These are phyloP conservation scores for Boechera divaricarpa DNA, from an alignment of 345 rosid species.

Conservation along the genomic window DNA sequence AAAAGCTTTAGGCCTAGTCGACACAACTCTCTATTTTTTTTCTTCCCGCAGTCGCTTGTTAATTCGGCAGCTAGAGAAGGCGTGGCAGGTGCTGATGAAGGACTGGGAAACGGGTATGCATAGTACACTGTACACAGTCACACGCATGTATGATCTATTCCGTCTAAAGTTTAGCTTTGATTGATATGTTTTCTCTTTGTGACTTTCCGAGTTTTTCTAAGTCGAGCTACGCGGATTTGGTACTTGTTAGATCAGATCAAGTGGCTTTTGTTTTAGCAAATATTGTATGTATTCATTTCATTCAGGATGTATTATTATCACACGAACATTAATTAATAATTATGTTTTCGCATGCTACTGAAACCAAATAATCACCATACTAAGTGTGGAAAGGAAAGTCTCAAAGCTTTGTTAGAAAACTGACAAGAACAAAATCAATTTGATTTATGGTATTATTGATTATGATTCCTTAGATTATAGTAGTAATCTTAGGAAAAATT, in stretches of 20 bases:
- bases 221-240: neutral
- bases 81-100: conserved; percentile 33
- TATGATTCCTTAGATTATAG: too few species aligned
- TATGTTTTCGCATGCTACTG: too few species aligned
- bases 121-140: conserved; percentile 5
- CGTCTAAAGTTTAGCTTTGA: conserved; percentile 11
- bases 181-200: neutral
- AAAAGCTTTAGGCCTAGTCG: neutral
- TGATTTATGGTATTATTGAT: too few species aligned
- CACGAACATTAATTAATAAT: too few species aligned
- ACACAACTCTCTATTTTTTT: conserved; percentile 2
- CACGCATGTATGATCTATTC: conserved; percentile 30
- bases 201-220: neutral
- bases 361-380: too few species aligned
- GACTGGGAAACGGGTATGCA: conserved; percentile 30
- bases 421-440: too few species aligned
- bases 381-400: too few species aligned
- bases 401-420: too few species aligned
- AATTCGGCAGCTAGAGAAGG: conserved; percentile 39
- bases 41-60: conserved; percentile 33
- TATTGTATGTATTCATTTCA: neutral
- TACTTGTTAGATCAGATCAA: neutral
- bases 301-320: neutral
- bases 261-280: neutral
- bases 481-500: too few species aligned